These are phyloP conservation scores for Heteromeles arbutifolia DNA, from an alignment of 306 rosid species.

Conservation along the genomic window DNA sequence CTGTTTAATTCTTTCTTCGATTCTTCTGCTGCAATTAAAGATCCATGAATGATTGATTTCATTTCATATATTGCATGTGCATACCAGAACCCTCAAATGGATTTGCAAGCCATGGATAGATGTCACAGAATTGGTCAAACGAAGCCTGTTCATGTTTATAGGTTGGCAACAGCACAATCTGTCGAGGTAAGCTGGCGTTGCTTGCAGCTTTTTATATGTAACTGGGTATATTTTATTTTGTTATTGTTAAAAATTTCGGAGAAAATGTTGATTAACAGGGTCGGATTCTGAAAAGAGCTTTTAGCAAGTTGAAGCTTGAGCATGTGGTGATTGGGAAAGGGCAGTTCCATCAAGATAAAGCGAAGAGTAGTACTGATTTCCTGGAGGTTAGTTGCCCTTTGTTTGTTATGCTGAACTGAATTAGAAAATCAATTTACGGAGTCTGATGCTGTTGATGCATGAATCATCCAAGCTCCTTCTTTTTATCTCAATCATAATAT, in stretches of 20 bases:
- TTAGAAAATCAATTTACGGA: background rate
- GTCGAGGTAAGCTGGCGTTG: conserved; percentile 50
- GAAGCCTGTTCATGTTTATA: conserved; percentile 94
- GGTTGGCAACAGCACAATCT: conserved; percentile 94
- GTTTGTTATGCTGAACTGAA: background rate
- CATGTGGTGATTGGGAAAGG: conserved; percentile 93
- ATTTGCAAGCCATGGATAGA: conserved; percentile 99
- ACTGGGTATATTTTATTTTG: background rate
- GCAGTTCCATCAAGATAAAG: conserved; percentile 75
- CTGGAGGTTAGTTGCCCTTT: conserved; percentile 42
- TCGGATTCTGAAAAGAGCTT: conserved; percentile 91
- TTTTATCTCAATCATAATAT: background rate
- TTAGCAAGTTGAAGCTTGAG: conserved; percentile 94
- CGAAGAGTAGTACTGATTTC: conserved; percentile 23
- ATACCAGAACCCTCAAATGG: conserved; percentile 90
- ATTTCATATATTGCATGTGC: conserved; percentile 17
- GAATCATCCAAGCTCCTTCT: background rate
- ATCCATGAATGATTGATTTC: background rate
- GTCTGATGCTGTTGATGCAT: background rate
- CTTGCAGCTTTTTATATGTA: background rate
- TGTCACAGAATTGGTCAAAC: conserved; percentile 97
- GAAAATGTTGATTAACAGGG: conserved; percentile 44
- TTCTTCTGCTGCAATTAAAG: background rate
- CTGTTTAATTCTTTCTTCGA: background rate
- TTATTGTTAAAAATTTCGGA: background rate